Conservation (phyloP, 2,329 filamentous ascomycete species). For the Thelonectria rubi region DNA sequence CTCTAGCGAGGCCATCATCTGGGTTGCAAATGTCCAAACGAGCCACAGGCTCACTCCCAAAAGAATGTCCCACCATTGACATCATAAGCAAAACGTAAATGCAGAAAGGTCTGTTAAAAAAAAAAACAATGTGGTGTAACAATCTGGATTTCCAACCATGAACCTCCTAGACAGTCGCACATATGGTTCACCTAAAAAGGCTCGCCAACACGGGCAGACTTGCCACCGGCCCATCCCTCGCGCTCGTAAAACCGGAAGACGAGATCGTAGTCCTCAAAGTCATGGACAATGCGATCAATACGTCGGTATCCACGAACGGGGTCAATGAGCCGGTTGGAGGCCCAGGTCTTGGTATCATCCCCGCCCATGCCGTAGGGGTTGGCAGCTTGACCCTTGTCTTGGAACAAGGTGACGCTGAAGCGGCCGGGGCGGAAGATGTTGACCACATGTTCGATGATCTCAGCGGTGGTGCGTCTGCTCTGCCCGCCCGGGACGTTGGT, state of each 20-base stretch:
- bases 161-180: too few relatives aligned
- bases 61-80: slow-evolving; percentile 11
- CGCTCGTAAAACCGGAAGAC: slow-evolving; percentile 97
- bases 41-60: neutral
- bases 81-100: slow-evolving; percentile 2
- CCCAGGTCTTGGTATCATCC: slow-evolving; percentile 49
- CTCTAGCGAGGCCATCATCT: too few relatives aligned
- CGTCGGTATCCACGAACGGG: slow-evolving; percentile 85
- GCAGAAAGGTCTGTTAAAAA: neutral
- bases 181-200: slow-evolving; percentile 43
- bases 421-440: slow-evolving; percentile 97
- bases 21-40: neutral
- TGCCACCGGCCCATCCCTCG: slow-evolving; percentile 74
- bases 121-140: neutral
- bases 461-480: slow-evolving; percentile 85
- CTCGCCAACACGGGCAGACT: slow-evolving; percentile 64
- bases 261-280: slow-evolving; percentile 95
- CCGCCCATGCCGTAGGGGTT: slow-evolving; percentile 52
- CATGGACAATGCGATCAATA: slow-evolving; percentile 94
- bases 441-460: slow-evolving; percentile 93
- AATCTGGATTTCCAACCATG: slow-evolving; percentile 5
- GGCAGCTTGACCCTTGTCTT: slow-evolving; percentile 74
- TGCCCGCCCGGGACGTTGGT: slow-evolving; percentile 94
- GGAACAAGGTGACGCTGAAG: slow-evolving; percentile 96
- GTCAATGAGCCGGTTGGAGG: slow-evolving; percentile 71